phyloP scores from a whole-genome alignment of 345 rosid genomes.

The Psidium friedrichsthalianum region DNA sequence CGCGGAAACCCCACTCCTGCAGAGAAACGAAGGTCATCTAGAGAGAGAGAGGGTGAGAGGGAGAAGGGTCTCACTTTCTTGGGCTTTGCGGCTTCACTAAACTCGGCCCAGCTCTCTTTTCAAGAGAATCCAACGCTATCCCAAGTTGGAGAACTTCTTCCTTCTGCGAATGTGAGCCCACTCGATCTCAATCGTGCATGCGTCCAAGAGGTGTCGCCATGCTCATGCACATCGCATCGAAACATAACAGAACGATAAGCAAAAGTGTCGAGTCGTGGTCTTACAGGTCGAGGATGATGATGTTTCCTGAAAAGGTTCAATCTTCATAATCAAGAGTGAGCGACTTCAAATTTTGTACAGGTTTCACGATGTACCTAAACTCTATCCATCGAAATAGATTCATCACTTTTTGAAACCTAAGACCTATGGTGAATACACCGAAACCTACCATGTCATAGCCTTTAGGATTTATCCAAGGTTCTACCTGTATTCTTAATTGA shows the following conservation, averaged over 20 bases:
- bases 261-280: too few relatives aligned
- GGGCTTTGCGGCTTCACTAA: not conserved
- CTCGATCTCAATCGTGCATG: not conserved
- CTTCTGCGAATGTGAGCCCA: not conserved
- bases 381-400: too few relatives aligned
- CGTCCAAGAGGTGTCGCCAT: not conserved
- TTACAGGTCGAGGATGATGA: too few relatives aligned
- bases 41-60: not conserved
- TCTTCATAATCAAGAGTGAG: too few relatives aligned
- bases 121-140: not conserved
- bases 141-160: not conserved
- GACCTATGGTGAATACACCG: too few relatives aligned
- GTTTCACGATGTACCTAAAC: too few relatives aligned
- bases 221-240: not conserved
- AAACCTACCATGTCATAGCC: too few relatives aligned
- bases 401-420: too few relatives aligned
- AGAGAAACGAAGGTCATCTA: not conserved
- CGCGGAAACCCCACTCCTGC: not conserved
- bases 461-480: too few relatives aligned
- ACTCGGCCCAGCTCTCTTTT: not conserved
- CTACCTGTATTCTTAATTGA: too few relatives aligned
- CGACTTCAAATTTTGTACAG: too few relatives aligned
- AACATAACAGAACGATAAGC: not conserved
- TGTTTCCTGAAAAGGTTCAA: too few relatives aligned
- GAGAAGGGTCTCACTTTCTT: not conserved